Evolutionary conservation across 805 yeast genomes (phyloP).

Genomic region (Blastobotrys peoriensis): DNA sequence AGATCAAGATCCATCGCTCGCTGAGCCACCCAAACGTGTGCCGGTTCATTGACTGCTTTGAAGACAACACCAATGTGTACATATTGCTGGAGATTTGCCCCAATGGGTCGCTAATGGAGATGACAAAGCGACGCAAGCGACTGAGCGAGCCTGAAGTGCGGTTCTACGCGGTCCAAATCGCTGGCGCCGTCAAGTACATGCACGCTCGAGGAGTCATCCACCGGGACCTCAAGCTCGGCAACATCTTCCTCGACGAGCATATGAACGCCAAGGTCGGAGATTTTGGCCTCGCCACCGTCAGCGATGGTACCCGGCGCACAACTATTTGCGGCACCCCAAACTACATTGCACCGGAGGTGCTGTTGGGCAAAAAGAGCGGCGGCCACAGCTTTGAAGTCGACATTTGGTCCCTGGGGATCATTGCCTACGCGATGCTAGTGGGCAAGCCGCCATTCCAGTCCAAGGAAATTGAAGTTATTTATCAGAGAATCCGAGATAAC

Average conservation of each 20-base stretch:
- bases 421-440: conserved; percentile 84
- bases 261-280: conserved; percentile 97
- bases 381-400: conserved; percentile 96
- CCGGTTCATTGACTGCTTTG: conserved; percentile 92
- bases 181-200: conserved; percentile 90
- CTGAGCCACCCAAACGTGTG: conserved; percentile 87
- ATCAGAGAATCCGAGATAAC: conserved; percentile 80
- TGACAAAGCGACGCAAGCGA: conserved; percentile 76
- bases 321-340: conserved; percentile 99
- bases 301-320: conserved; percentile 66
- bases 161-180: conserved; percentile 80
- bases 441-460: conserved; percentile 99
- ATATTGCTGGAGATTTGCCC: conserved; percentile 92
- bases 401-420: conserved; percentile 96
- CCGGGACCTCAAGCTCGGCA: conserved; percentile 92
- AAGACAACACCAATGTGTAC: conserved; percentile 91
- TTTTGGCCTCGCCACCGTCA: conserved; percentile 96
- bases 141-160: conserved; percentile 90
- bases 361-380: conserved; percentile 66
- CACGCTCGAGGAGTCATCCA: conserved; percentile 91
- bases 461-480: conserved; percentile 85
- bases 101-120: conserved; percentile 89
- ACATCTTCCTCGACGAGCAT: conserved; percentile 86
- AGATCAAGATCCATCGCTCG: conserved; percentile 89
- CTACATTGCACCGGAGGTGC: conserved; percentile 96